These are phyloP conservation scores for Pleomassaria siparia DNA, from an alignment of 2,329 filamentous ascomycete species.

Conservation along the genomic window DNA sequence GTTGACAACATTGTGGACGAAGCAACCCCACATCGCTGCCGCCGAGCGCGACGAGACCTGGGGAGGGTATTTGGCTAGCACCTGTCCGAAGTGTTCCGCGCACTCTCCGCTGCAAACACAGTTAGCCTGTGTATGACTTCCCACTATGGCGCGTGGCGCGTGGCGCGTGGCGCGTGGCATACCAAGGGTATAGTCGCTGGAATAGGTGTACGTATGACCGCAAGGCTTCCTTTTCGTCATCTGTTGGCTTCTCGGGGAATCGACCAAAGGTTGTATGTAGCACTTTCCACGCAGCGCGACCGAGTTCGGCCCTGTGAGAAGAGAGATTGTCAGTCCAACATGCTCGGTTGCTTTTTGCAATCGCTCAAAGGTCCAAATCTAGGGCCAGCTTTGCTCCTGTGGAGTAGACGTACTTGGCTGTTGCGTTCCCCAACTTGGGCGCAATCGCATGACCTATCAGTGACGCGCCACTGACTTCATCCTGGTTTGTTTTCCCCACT, in stretches of 20 bases:
- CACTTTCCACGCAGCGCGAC: conserved; percentile 66
- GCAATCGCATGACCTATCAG: conserved; percentile 73
- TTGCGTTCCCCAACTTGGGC: conserved; percentile 80
- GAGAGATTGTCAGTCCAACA: conserved; percentile 21
- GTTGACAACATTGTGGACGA: conserved; percentile 68
- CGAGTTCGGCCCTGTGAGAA: conserved; percentile 58
- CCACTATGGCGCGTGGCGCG: conserved; percentile 22
- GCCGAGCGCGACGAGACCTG: conserved; percentile 63
- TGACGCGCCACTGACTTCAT: conserved; percentile 27
- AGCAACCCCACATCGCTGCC: conserved; percentile 67
- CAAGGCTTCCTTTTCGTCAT: conserved; percentile 62
- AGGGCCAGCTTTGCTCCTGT: conserved; percentile 7
- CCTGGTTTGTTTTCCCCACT: conserved; percentile 16
- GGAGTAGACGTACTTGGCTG: conserved; percentile 59
- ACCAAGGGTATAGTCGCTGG: conserved; percentile 66
- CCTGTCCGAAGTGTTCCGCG: conserved; percentile 62
- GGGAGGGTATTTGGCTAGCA: conserved; percentile 64
- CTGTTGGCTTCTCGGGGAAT: conserved; percentile 63
- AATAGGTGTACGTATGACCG: conserved; percentile 65
- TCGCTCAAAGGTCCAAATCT: conserved; percentile 8
- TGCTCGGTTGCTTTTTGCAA: conserved; percentile 7
- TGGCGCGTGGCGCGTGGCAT: too few relatives aligned
- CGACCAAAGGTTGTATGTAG: conserved; percentile 68
- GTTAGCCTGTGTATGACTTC: conserved; percentile 28
- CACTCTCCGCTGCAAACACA: conserved; percentile 59